These are phyloP conservation scores for Pigoraptor vietnamica DNA, from an alignment of 78 protist genomes.

Conservation along the genomic window DNA sequence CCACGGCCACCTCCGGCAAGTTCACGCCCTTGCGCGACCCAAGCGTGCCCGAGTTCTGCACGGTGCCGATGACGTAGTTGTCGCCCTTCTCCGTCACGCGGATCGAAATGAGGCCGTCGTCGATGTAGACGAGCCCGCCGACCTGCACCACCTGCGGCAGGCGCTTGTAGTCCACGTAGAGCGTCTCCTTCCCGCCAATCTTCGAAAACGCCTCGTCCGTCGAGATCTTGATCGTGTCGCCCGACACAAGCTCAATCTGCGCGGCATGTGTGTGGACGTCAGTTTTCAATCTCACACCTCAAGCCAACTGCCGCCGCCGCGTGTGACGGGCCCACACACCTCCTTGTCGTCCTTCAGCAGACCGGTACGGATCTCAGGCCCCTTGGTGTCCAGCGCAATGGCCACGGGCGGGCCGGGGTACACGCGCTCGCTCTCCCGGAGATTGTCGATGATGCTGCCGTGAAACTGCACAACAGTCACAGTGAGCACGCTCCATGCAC, in stretches of 20 bases:
- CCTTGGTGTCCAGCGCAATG: constrained; percentile 61
- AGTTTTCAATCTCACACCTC: no score
- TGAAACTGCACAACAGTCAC: background rate
- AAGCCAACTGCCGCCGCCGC: no score
- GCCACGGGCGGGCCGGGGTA: constrained; percentile 22
- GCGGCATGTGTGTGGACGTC: background rate
- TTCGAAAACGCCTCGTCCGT: constrained; percentile 11
- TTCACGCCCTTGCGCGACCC: constrained; percentile 67
- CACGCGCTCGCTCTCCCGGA: constrained; percentile 2
- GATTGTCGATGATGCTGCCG: constrained; percentile 17
- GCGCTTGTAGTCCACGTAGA: constrained; percentile 29
- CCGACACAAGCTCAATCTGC: background rate
- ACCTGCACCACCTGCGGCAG: constrained; percentile 14
- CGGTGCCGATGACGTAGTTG: constrained; percentile 2
- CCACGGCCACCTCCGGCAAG: constrained; percentile 63
- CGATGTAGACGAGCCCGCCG: constrained; percentile 36
- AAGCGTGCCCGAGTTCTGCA: constrained; percentile 55
- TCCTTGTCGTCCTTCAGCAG: constrained; percentile 1
- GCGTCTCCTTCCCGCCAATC: background rate
- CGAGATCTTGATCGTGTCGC: background rate
- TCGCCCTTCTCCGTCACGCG: constrained; percentile 11
- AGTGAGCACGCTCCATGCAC: no score
- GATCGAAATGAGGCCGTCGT: constrained; percentile 63
- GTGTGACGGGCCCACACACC: no score
- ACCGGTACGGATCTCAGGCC: constrained; percentile 70